Evolutionary conservation across 2,329 filamentous ascomycete species (phyloP), one percentile per base, ranked within the genome.

Genomic region (Fusarium sp.): DNA sequence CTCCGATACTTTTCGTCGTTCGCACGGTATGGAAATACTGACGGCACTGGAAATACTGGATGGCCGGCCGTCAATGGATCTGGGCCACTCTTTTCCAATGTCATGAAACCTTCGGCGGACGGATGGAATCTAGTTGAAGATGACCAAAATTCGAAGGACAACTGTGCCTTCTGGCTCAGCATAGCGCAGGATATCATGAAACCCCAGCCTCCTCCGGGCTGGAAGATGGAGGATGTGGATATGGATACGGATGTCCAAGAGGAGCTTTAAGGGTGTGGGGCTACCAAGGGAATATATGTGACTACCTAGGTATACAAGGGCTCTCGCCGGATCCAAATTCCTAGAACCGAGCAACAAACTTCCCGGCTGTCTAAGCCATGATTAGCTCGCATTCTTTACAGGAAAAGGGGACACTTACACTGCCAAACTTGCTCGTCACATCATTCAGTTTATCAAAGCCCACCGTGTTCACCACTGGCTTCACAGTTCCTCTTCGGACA

Each of bases 401-500:
- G 8, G 30, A 3, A 25, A 35, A 23, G 2, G 10, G 14, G 30
- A 3, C 2, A 20, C 25, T 32, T 60, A 72, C 70, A 4, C 32
- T 61, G 1, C 25, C 23, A 23, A 67, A 64, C 2, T 35, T 61
- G 4, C 50, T 14, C 1, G 52, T 50, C 2, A 65, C 4, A 16
- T 64, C 14, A 9, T 37, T 30, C 1, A 74, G 34, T 5, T 71
- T 50, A 14, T 62, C 37, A 14, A 73, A 73, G 2, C 5, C 14
- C 0, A 62, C n/a, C 2, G 27, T 16, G 2, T 62, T 32, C 3
- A 76, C 57, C 0, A 48, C 32, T 2, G 76, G 72, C 14, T 74
- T 71, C 1, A 78, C 76, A 6, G 23, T 37, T 0, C 76, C 66
- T 39, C 74, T 52, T 2, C 64, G 59, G 2, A 86, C 83, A 71